Percentiles rank a stretch among this genome's conserved stretches.
Evolutionary conservation across 2,329 filamentous ascomycete species (phyloP).

Genomic region (Phaeosphaeria sp.): DNA sequence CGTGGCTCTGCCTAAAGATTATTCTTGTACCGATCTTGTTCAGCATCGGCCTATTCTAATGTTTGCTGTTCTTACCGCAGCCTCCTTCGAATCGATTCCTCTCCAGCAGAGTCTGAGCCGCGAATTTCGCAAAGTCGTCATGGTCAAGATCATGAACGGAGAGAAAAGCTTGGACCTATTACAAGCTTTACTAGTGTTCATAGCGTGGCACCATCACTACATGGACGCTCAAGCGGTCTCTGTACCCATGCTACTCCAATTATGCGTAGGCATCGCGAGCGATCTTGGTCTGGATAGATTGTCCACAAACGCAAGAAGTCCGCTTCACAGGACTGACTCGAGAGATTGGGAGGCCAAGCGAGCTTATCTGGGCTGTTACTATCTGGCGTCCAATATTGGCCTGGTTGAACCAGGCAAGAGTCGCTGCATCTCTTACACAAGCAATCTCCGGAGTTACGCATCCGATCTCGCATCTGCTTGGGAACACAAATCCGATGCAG

Average conservation of each 20-base stretch:
- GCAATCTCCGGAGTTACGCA: conserved; percentile 37
- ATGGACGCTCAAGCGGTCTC: conserved; percentile 45
- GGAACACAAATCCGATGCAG: conserved; percentile 39
- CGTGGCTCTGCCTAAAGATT: conserved; percentile 37
- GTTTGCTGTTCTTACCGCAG: conserved; percentile 43
- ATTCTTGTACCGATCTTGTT: conserved; percentile 34
- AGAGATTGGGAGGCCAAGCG: conserved; percentile 41
- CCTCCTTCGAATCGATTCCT: conserved; percentile 39
- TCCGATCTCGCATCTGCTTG: conserved; percentile 38
- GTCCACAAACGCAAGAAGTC: conserved; percentile 21
- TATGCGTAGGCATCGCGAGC: conserved; percentile 40
- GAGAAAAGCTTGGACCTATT: conserved; percentile 28
- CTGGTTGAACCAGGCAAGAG: conserved; percentile 31
- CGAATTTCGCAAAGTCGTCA: conserved; percentile 45
- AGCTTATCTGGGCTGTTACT: conserved; percentile 46
- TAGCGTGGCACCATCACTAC: conserved; percentile 48
- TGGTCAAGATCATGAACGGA: conserved; percentile 44
- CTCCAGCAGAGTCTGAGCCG: conserved; percentile 40
- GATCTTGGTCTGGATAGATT: conserved; percentile 41
- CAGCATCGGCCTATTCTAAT: conserved; percentile 42
- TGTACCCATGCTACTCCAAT: conserved; percentile 41
- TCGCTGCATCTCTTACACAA: conserved; percentile 34
- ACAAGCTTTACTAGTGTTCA: conserved; percentile 35
- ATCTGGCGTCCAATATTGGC: conserved; percentile 36
- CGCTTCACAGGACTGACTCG: conserved; percentile 26